Evolutionary conservation across 1,284 basidiomycete species (phyloP).

Genomic region (Boletellus deceptivus): DNA sequence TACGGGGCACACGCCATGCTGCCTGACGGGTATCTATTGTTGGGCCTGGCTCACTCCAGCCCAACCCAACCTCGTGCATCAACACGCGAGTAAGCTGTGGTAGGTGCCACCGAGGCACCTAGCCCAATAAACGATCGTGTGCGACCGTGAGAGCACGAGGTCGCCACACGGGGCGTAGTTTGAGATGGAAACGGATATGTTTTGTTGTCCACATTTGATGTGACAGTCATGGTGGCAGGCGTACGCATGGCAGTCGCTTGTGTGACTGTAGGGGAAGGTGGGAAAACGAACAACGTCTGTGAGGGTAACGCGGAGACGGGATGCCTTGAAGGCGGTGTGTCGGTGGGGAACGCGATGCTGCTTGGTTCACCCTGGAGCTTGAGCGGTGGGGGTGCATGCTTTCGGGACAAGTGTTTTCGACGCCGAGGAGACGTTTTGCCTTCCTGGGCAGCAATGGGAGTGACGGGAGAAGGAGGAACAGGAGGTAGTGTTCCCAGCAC

Average conservation of each 20-base stretch:
- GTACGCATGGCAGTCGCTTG: slow-evolving; percentile 47
- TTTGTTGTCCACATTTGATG: slow-evolving; percentile 48
- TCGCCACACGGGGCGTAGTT: slow-evolving; percentile 70
- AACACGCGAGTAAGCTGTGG: slow-evolving; percentile 78
- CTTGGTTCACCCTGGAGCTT: slow-evolving; percentile 38
- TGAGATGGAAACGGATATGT: slow-evolving; percentile 58
- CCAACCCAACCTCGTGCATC: slow-evolving; percentile 76
- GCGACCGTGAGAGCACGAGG: slow-evolving; percentile 62
- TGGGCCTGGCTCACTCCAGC: slow-evolving; percentile 36
- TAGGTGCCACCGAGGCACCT: slow-evolving; percentile 65
- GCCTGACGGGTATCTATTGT: slow-evolving; percentile 2
- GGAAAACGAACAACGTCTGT: slow-evolving; percentile 81
- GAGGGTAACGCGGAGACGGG: slow-evolving; percentile 44
- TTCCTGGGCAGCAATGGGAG: slow-evolving; percentile 42
- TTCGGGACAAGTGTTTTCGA: slow-evolving; percentile 43
- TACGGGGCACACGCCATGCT: slow-evolving; percentile 10
- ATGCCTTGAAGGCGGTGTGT: slow-evolving; percentile 14
- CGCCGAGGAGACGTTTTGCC: slow-evolving; percentile 22
- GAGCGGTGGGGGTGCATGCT: slow-evolving; percentile 53
- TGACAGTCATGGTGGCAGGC: slow-evolving; percentile 73
- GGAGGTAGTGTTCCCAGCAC: slow-evolving; percentile 62
- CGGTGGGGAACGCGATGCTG: slow-evolving; percentile 27
- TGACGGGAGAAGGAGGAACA: slow-evolving; percentile 65
- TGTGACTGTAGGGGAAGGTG: slow-evolving; percentile 65
- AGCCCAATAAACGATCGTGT: slow-evolving; percentile 71